These are phyloP conservation scores for Pestalotiopsis sp. DNA, from an alignment of 2,329 filamentous ascomycete species.

Conservation along the genomic window DNA sequence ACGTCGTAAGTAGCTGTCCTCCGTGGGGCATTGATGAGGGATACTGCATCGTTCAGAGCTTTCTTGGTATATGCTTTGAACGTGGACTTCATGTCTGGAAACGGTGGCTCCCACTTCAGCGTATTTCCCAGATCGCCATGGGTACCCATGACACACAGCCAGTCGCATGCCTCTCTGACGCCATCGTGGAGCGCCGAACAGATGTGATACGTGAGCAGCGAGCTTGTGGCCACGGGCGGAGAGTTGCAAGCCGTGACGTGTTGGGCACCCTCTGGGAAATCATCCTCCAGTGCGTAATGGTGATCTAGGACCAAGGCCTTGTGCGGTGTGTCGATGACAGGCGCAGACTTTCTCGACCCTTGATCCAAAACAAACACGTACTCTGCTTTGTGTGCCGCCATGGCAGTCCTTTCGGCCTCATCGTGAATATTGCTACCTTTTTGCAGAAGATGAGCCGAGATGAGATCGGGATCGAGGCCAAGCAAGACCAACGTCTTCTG, in stretches of 20 bases:
- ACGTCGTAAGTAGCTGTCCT: constrained; percentile 65
- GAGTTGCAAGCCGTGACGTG: constrained; percentile 66
- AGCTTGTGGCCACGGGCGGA: constrained; percentile 66
- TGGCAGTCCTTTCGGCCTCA: constrained; percentile 50
- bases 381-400: constrained; percentile 50
- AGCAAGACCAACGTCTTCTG: constrained; percentile 61
- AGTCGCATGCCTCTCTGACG: constrained; percentile 53
- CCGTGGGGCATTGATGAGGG: constrained; percentile 66
- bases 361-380: constrained; percentile 70
- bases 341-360: constrained; percentile 57
- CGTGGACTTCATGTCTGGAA: constrained; percentile 64
- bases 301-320: constrained; percentile 66
- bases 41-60: constrained; percentile 63
- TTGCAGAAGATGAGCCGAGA: constrained; percentile 59
- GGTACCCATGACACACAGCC: constrained; percentile 66
- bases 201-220: constrained; percentile 66
- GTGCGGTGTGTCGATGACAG: constrained; percentile 52
- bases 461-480: constrained; percentile 53
- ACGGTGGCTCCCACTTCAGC: constrained; percentile 67
- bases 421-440: constrained; percentile 64
- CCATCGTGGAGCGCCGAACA: constrained; percentile 58
- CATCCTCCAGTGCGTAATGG: constrained; percentile 55
- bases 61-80: constrained; percentile 66
- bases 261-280: constrained; percentile 57
- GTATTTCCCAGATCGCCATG: constrained; percentile 68